phyloP scores from a whole-genome alignment of 345 rosid genomes.

The Diplotaxis tenuifolia region DNA sequence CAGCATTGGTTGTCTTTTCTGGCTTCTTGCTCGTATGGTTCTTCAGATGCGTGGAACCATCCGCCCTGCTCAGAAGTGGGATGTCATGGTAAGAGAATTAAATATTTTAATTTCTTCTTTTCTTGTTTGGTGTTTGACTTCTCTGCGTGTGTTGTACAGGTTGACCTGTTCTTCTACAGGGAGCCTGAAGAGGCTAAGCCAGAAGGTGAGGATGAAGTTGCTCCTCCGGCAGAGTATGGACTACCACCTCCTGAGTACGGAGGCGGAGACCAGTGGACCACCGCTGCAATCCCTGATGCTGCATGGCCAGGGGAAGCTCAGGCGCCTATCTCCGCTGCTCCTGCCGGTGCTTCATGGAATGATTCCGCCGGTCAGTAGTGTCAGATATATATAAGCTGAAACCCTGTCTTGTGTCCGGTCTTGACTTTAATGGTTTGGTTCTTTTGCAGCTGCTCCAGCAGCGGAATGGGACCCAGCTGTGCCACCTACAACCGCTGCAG shows the following conservation, averaged over 20 bases:
- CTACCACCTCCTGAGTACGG: conserved; percentile 49
- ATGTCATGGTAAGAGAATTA: conserved; percentile 57
- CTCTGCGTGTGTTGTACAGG: conserved; percentile 35
- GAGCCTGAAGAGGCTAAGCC: conserved; percentile 71
- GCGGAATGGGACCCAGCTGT: conserved; percentile 9
- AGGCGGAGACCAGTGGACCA: conserved; percentile 57
- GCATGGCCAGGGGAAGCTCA: conserved; percentile 61
- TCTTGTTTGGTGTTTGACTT: neutral
- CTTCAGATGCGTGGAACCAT: conserved; percentile 95
- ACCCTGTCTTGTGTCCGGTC: neutral
- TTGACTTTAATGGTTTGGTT: neutral
- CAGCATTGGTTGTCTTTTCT: conserved; percentile 93
- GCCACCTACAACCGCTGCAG: conserved; percentile 34
- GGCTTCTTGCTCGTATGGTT: conserved; percentile 96
- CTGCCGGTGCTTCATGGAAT: conserved; percentile 41
- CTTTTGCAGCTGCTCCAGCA: neutral
- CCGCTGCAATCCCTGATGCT: conserved; percentile 44
- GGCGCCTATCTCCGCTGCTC: conserved; percentile 58
- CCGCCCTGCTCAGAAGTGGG: conserved; percentile 77
- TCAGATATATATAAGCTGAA: neutral
- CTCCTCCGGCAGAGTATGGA: conserved; percentile 31
- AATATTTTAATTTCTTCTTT: neutral
- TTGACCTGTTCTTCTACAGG: conserved; percentile 75
- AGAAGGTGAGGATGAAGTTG: conserved; percentile 58
- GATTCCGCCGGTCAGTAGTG: conserved; percentile 40